phyloP scores from a whole-genome alignment of 768 basidiomycete genomes.

The Pulveroboletus sp. region DNA sequence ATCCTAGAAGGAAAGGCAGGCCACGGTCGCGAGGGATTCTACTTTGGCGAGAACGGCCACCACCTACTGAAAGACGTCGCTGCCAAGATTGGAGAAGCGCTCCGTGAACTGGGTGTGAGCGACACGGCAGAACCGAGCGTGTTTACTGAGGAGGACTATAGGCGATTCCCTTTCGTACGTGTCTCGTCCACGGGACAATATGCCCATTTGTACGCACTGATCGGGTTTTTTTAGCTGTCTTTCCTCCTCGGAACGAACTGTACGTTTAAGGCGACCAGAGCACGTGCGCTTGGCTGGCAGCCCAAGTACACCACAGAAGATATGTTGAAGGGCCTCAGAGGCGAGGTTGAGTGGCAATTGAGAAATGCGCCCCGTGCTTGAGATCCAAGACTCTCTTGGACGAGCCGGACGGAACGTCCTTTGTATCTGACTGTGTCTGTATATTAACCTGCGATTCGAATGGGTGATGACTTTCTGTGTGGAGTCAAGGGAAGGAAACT shows the following conservation, averaged over 20 bases:
- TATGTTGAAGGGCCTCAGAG: conserved; percentile 15
- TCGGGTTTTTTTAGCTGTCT: conserved; percentile 4
- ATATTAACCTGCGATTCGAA: background rate
- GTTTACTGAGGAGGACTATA: conserved; percentile 33
- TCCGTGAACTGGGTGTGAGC: conserved; percentile 14
- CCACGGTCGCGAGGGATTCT: conserved; percentile 43
- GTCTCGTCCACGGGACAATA: too few relatives aligned
- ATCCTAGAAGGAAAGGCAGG: conserved; percentile 16
- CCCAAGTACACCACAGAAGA: conserved; percentile 30
- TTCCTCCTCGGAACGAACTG: conserved; percentile 23
- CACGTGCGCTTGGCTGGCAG: conserved; percentile 25
- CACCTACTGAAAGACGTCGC: conserved; percentile 42
- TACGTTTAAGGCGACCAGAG: conserved; percentile 14
- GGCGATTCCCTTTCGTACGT: conserved; percentile 6
- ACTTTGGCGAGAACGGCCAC: conserved; percentile 52
- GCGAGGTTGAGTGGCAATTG: conserved; percentile 21
- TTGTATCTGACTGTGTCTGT: background rate
- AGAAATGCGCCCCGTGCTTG: background rate
- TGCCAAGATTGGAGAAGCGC: conserved; percentile 37
- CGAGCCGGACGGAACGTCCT: background rate
- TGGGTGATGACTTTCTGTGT: too few relatives aligned
- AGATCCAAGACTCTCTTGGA: background rate
- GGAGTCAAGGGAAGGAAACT: too few relatives aligned
- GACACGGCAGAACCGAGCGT: conserved; percentile 32
- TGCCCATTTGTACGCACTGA: too few relatives aligned